These are phyloP conservation scores for Metschnikowia koreensis DNA, from an alignment of 805 yeast species.

Conservation along the genomic window DNA sequence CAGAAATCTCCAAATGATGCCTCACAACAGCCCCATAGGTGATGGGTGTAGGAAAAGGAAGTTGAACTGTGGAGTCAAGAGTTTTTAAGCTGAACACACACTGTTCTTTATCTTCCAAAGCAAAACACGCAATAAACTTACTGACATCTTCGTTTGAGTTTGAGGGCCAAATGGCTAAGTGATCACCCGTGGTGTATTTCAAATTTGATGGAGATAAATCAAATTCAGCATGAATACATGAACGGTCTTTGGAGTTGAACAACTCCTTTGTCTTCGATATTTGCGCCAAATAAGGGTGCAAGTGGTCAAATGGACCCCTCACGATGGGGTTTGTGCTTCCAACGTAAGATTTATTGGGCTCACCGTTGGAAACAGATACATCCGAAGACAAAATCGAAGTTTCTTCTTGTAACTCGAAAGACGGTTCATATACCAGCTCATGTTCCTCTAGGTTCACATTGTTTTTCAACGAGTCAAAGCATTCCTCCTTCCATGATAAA, in stretches of 20 bases:
- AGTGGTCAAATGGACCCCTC: conserved; percentile 74
- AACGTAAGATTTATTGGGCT: conserved; percentile 59
- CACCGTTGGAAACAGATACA: conserved; percentile 60
- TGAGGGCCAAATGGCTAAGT: conserved; percentile 91
- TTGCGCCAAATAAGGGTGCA: conserved; percentile 81
- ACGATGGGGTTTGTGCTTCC: conserved; percentile 31
- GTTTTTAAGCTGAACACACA: conserved; percentile 62
- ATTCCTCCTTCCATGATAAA: conserved; percentile 84
- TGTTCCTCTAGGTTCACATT: conserved; percentile 71
- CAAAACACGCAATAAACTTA: conserved; percentile 63
- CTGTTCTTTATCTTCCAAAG: conserved; percentile 50
- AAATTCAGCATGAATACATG: conserved; percentile 87
- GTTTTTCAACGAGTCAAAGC: conserved; percentile 64
- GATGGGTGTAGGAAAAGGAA: conserved; percentile 75
- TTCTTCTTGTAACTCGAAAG: conserved; percentile 45
- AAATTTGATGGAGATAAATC: conserved; percentile 74
- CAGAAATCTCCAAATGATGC: conserved; percentile 86
- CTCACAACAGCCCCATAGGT: conserved; percentile 86
- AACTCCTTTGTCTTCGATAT: conserved; percentile 63
- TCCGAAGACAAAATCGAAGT: conserved; percentile 26
- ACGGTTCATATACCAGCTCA: conserved; percentile 77
- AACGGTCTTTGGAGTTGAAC: conserved; percentile 61
- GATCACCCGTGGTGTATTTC: conserved; percentile 93
- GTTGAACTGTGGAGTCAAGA: conserved; percentile 63
- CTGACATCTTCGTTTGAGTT: conserved; percentile 74